Base-by-base conservation (phyloP, 2,329 filamentous ascomycete genomes). In the Colletotrichum musae region DNA sequence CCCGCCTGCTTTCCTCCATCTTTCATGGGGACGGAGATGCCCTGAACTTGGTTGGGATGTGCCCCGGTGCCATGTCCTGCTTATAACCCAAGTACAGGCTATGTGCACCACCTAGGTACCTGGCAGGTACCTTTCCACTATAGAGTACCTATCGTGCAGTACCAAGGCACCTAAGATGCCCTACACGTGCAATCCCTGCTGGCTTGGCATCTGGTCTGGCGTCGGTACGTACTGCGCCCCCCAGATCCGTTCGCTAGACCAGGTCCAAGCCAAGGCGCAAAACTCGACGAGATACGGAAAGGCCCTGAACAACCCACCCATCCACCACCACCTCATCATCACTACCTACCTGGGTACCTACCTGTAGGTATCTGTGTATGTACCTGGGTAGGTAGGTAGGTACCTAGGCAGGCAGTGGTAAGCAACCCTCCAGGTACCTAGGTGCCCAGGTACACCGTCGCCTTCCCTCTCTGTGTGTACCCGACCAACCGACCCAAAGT, bases 401-500 rank as follows among this genome's bases (percentile, higher is more conserved):
- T 24, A 24, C 2, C 2, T 24, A 4, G 21, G 21, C 21, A 24
- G 21, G 21, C 21, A 24, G 21, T 24, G 21, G 21, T 24, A 24
- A 24, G 21, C 21, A 24, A 2, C 21, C 21, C 21, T 24, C 21
- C 3, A 45, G 43, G 43, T 15, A 15, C 43, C 43, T n/a, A 13
- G 15, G 7, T 45, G 2, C 5, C n/a, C 6, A 51, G 9, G n/a
- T 63, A 26, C 51, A 57, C 56, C 36, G 32, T 39, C 48, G 56
- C 60, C 60, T 48, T 16, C 32, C 32, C 32, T 36, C 32, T 36
- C 32, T 36, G 7, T 36, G 32, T 36, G 51, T 45, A 64, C 48
- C 54, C 51, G 62, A 61, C 57, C 39, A 62, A 62, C 63, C 57
- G 63, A 66, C 66, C 66, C 66, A 69, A 50, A 69, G 62, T 66